Evolutionary conservation across 768 basidiomycete species (phyloP), one percentile per base, ranked within the genome.

Genomic region (Collybiopsis luxurians): DNA sequence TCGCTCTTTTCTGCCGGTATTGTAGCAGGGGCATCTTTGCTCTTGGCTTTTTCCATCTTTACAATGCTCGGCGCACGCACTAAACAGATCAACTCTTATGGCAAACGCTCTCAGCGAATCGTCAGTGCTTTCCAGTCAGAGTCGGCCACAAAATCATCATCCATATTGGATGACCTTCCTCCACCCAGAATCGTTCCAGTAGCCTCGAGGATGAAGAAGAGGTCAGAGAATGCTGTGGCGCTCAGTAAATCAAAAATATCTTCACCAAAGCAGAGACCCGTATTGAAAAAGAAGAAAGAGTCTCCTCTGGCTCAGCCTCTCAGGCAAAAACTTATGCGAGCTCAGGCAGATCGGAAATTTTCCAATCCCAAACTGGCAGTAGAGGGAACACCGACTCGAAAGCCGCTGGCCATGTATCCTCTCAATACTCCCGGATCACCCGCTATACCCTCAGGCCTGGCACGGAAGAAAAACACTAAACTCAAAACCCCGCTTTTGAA

Each of bases 51-150:
- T 17, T 42, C 19, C 21, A 6, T 51, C 19, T 42, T 31, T 21
- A 40, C 27, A 47, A 87, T 87, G 86, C 74, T 86, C 17, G 77
- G 84, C 24, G 63, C 80, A 57, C 80, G 76, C 61, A 89, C 87
- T 5, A 87, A 85, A 66, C 83, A 85, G 63, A 79, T 89, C 47
- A 80, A 77, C 51, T 73, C 84, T 21, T 89, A 89, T 62, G 87
- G 87, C 21, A 81, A 82, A 61, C 82, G 86, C 59, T 74, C 75
- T 39, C 79, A 79, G 53, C 83, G 87, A 38, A 76, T 87, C n/a
- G 74, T 88, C 61, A 78, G 76, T 56, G 76, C 73, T 42, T 73
- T 76, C 47, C 67, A 71, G 53, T 67, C 69, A 54, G 67, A 67
- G 51, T 59, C 62, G 30, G 69, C 66, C 24, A 66, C 47, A 53